Evolutionary conservation across 164 flowering plant genomes (phyloP).

Genomic region (Amborella trichopoda): DNA sequence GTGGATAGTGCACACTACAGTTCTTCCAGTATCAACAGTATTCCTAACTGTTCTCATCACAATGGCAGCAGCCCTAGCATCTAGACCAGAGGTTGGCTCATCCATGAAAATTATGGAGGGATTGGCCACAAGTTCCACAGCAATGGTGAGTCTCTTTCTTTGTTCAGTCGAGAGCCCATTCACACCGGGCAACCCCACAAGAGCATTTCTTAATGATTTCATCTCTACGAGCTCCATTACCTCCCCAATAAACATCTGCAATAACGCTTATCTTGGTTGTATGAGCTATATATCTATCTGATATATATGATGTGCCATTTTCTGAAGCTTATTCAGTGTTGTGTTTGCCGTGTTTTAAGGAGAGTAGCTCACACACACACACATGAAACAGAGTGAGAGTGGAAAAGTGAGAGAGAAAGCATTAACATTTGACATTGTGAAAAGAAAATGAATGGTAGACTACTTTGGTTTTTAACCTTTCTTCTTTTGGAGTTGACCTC

Average conservation of each 20-base stretch:
- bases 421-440: no score
- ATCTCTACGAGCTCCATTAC: slow-evolving; percentile 51
- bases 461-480: slow-evolving; percentile 20
- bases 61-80: slow-evolving; percentile 54
- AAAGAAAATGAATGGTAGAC: no score
- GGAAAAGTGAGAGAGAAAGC: no score
- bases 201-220: slow-evolving; percentile 19
- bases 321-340: no score
- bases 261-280: no score
- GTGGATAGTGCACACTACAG: slow-evolving; percentile 58
- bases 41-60: slow-evolving; percentile 53
- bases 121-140: slow-evolving; percentile 47
- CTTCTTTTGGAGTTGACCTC: slow-evolving; percentile 29
- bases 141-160: slow-evolving; percentile 43
- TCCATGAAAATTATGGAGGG: slow-evolving; percentile 53
- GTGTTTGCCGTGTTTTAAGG: background rate
- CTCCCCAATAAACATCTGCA: slow-evolving; percentile 40
- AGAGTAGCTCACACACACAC: background rate
- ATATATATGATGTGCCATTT: no score
- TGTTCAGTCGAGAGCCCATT: slow-evolving; percentile 48
- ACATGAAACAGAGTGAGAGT: no score
- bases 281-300: no score
- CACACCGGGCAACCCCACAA: slow-evolving; percentile 39
- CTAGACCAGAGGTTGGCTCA: slow-evolving; percentile 59
- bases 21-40: slow-evolving; percentile 46